Conservation (phyloP, 768 basidiomycete genomes). For the Tylopilus felleus region DNA sequence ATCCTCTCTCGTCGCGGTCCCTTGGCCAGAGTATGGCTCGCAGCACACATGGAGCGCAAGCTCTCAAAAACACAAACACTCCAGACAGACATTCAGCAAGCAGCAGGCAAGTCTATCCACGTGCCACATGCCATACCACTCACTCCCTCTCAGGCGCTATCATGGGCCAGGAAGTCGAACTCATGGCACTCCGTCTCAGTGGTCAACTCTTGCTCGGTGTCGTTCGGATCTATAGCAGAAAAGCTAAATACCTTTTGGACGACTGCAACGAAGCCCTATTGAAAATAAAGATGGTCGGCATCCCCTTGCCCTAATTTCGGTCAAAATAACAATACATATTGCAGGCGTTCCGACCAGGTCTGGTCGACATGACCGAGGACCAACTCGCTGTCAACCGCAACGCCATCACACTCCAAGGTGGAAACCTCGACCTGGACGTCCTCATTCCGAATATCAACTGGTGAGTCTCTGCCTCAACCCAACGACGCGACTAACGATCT, state of each 20-base stretch:
- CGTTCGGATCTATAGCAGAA: slow-evolving; percentile 94
- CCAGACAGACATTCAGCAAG: slow-evolving; percentile 92
- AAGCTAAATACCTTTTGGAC: slow-evolving; percentile 95
- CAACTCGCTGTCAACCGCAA: slow-evolving; percentile 84
- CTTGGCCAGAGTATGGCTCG: slow-evolving; percentile 96
- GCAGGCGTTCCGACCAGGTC: slow-evolving; percentile 90
- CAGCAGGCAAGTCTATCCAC: slow-evolving; percentile 56
- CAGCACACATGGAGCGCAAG: slow-evolving; percentile 98
- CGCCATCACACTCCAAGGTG: slow-evolving; percentile 81
- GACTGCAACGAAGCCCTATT: slow-evolving; percentile 96
- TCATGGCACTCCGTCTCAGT: slow-evolving; percentile 94
- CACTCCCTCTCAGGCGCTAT: slow-evolving; percentile 64
- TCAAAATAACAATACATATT: not conserved
- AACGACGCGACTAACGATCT: slow-evolving; percentile 9
- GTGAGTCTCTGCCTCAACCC: slow-evolving; percentile 36
- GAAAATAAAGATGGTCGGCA: slow-evolving; percentile 86
- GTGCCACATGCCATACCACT: not conserved
- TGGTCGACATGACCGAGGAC: slow-evolving; percentile 96
- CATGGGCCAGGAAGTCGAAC: slow-evolving; percentile 86
- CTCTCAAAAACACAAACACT: slow-evolving; percentile 93
- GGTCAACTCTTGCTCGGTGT: slow-evolving; percentile 96
- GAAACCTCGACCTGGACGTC: slow-evolving; percentile 75
- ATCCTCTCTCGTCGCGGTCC: slow-evolving; percentile 93
- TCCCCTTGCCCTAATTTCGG: not conserved
- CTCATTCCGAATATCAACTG: slow-evolving; percentile 79